Evolutionary conservation across 1,284 basidiomycete genomes (phyloP).

Genomic region (Cutaneotrichosporon sp.): DNA sequence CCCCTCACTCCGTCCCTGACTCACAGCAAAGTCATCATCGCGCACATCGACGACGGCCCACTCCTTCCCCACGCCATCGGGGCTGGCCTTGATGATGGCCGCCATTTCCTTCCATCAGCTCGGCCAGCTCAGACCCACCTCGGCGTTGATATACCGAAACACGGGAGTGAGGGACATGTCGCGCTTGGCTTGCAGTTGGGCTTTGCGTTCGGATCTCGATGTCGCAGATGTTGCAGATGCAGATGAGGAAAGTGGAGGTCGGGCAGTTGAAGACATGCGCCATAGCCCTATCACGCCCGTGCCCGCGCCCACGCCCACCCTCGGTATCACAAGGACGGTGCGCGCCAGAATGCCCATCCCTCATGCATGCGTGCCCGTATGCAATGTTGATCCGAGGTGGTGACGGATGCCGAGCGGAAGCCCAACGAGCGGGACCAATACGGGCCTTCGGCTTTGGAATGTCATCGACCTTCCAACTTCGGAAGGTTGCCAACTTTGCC

Average conservation of each 20-base stretch:
- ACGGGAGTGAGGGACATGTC: conserved; percentile 44
- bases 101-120: conserved; percentile 42
- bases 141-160: conserved; percentile 49
- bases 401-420: conserved; percentile 1
- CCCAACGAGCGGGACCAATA: conserved; percentile 10
- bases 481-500: not conserved
- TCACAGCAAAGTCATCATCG: conserved; percentile 51
- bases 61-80: conserved; percentile 30
- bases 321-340: too few species aligned
- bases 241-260: conserved; percentile 6
- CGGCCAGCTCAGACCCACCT: conserved; percentile 29
- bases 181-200: not conserved
- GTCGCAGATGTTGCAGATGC: not conserved
- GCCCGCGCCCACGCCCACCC: too few species aligned
- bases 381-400: not conserved
- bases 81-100: conserved; percentile 43
- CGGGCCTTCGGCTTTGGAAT: not conserved
- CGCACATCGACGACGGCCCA: conserved; percentile 52
- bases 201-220: not conserved
- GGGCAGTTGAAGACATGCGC: not conserved
- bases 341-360: too few species aligned
- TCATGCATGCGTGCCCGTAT: not conserved
- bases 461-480: conserved; percentile 1
- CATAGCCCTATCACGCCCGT: not conserved
- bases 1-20: conserved; percentile 6